These are phyloP conservation scores for Eimeria sp. DNA, from an alignment of 169 alveolate genomes.

Conservation along the genomic window DNA sequence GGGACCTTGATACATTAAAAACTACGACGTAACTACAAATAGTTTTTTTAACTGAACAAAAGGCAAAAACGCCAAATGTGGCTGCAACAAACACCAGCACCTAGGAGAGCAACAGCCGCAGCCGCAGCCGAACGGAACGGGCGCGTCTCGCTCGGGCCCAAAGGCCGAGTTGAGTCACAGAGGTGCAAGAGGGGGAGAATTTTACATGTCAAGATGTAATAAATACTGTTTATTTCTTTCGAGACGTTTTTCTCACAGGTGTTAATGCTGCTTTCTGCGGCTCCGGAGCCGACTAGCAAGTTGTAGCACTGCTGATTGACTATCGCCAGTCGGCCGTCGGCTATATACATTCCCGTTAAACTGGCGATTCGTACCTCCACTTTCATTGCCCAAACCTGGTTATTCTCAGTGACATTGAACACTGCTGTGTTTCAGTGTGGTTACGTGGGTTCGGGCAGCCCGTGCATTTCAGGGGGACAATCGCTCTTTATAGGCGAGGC, in stretches of 20 bases:
- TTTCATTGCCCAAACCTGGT: neutral
- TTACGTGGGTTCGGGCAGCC: neutral
- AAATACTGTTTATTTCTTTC: neutral
- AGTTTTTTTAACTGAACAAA: neutral
- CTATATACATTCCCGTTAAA: neutral
- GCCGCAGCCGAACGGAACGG: neutral
- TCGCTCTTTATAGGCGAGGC: neutral
- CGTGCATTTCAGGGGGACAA: neutral
- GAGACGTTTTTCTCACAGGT: neutral
- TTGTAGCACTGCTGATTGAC: neutral
- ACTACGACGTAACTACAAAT: neutral
- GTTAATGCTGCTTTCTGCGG: neutral
- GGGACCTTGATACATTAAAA: neutral
- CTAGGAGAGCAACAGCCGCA: neutral
- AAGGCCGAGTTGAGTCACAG: neutral
- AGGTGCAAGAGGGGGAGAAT: neutral
- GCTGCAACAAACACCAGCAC: conserved; percentile 6
- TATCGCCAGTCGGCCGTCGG: neutral
- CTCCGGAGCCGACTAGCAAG: neutral
- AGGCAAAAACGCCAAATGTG: neutral
- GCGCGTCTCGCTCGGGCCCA: conserved; percentile 69
- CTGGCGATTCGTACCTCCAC: neutral
- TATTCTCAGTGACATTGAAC: neutral
- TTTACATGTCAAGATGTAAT: neutral
- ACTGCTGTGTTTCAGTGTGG: neutral